phyloP scores from a whole-genome alignment of 176 grass and related monocot genomes.

The Bonia amplexicaulis region DNA sequence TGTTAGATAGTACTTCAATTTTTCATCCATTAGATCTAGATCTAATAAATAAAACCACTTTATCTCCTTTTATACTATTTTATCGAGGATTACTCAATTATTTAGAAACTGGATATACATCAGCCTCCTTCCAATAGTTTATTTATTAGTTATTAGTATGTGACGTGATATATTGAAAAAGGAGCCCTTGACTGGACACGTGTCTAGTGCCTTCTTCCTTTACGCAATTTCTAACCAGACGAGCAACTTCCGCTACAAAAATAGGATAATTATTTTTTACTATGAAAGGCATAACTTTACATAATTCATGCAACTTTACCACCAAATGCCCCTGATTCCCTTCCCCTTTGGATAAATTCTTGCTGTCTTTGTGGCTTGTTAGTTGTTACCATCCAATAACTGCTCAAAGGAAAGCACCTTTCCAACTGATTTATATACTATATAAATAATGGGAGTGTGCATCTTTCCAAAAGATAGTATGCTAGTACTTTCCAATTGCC shows the following conservation, averaged over 20 bases:
- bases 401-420: not conserved
- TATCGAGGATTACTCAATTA: too few relatives aligned
- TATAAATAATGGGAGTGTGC: not conserved
- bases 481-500: not conserved
- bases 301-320: not conserved
- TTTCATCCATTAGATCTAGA: too few relatives aligned
- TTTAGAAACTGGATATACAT: too few relatives aligned
- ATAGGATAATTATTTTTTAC: not conserved
- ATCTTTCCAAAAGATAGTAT: not conserved
- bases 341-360: not conserved
- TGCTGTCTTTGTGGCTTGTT: not conserved
- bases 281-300: not conserved
- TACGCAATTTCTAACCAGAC: not conserved
- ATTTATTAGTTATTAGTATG: too few relatives aligned
- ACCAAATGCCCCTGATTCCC: not conserved
- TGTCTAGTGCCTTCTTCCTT: not conserved
- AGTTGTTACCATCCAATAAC: slow-evolving; percentile 2
- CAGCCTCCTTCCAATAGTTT: too few relatives aligned
- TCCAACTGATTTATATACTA: not conserved
- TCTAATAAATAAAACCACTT: too few relatives aligned
- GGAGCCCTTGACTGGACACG: not conserved
- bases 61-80: too few relatives aligned
- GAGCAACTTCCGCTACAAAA: not conserved
- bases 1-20: too few relatives aligned
- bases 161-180: not conserved